phyloP scores from a whole-genome alignment of 495 filamentous ascomycete species.

The Tuber microsphaerosporum region DNA sequence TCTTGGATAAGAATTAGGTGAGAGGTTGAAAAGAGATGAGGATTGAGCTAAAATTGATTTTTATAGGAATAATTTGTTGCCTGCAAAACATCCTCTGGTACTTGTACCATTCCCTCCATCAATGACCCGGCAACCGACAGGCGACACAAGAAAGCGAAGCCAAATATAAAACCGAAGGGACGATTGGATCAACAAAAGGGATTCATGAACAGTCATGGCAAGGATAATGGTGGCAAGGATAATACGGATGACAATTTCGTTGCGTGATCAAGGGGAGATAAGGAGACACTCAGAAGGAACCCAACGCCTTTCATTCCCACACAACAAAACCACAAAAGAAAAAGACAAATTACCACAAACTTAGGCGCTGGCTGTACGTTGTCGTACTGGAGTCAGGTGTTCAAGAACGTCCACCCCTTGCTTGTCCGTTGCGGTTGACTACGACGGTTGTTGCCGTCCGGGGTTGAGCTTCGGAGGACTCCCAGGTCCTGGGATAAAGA shows the following conservation, averaged over 20 bases:
- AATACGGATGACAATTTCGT: not conserved
- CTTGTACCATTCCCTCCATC: not conserved
- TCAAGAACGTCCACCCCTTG: not conserved
- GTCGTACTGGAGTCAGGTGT: not conserved
- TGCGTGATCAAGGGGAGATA: not conserved
- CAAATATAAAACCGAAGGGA: not conserved
- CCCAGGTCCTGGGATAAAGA: constrained; percentile 9
- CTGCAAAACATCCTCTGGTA: not conserved
- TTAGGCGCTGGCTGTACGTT: not conserved
- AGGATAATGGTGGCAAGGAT: not conserved
- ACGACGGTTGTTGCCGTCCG: constrained; percentile 3
- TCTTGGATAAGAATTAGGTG: not conserved
- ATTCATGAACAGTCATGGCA: not conserved
- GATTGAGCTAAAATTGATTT: not conserved
- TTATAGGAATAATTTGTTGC: constrained; percentile 2
- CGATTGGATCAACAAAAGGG: not conserved
- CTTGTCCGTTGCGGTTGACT: constrained; percentile 1
- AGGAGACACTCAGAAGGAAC: not conserved
- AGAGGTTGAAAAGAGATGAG: not conserved
- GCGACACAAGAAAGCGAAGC: not conserved
- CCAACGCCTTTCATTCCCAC: not conserved
- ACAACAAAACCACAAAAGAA: not conserved
- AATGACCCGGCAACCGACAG: not conserved
- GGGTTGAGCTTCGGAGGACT: not conserved
- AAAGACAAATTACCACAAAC: not conserved